Conservation (phyloP, 2,329 filamentous ascomycete genomes). For the Chrysoporthe deuterocubensis region DNA sequence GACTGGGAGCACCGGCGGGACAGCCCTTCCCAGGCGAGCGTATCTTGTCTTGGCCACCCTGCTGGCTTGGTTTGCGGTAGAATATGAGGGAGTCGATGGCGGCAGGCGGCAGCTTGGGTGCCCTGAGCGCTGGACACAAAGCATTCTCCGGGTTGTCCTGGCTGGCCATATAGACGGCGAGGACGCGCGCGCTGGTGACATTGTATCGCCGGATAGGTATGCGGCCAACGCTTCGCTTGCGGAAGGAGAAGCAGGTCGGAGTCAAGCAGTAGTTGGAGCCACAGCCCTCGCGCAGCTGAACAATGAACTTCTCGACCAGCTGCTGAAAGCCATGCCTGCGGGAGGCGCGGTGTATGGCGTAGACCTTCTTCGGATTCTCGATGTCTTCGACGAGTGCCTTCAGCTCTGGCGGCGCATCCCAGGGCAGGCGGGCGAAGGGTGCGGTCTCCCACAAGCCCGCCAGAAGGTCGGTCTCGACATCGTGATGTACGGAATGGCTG, state of each 20-base stretch:
- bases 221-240: conserved; percentile 67
- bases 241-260: conserved; percentile 79
- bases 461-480: conserved; percentile 52
- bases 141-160: conserved; percentile 75
- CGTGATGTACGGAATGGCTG: conserved; percentile 32
- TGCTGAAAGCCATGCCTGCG: conserved; percentile 68
- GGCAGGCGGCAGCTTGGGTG: conserved; percentile 48
- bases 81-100: conserved; percentile 54
- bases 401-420: conserved; percentile 63
- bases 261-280: conserved; percentile 70
- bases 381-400: conserved; percentile 59
- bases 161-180: conserved; percentile 80
- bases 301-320: conserved; percentile 74
- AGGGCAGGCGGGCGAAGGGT: conserved; percentile 61
- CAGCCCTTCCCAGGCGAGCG: conserved; percentile 32
- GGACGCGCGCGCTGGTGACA: conserved; percentile 76
- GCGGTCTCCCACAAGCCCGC: conserved; percentile 65
- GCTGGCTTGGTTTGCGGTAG: conserved; percentile 36
- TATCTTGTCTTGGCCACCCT: conserved; percentile 14
- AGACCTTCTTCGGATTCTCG: conserved; percentile 64
- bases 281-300: conserved; percentile 83
- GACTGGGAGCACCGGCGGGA: background rate
- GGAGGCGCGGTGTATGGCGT: conserved; percentile 62
- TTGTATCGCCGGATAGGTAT: conserved; percentile 79
- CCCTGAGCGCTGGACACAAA: conserved; percentile 62